Evolutionary conservation across 202 grass and related monocot species (phyloP), one percentile per base, ranked within the genome.

Genomic region (Hordeum pubiflorum): DNA sequence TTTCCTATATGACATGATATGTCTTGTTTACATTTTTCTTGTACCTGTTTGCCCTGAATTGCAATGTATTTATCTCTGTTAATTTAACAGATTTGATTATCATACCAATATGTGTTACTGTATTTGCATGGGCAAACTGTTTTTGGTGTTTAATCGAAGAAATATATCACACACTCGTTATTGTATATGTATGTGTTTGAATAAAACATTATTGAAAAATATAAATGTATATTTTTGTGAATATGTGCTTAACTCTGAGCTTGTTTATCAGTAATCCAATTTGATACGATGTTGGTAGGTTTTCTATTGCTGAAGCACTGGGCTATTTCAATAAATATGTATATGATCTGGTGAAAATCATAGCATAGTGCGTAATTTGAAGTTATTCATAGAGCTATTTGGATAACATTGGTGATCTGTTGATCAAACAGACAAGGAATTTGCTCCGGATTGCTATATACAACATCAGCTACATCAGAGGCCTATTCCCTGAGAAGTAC

Each of bases 391-490:
- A 21, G 21, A 48, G 13, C 48, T 74, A 23, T 18, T 68, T 63
- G 56, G 17, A 74, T 80, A 82, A 66, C 9, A 32, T 62, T 76
- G 61, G 58, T 87, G 44, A 37, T 71, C 15, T 37, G 69, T 83
- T 40, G 73, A 87, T 39, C 74, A 58, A 83, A 89, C 88, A 98
- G 95, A 98, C 92, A 38, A 91, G 95, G 75, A 98, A 98, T 84
- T 88, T 98, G 76, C 88, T 98, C 69, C 89, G 95, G 73, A 98
- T 98, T 63, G 95, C 95, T 29, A 95, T 98, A 84, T 95, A 94
- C 76, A 98, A 95, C 74, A 98, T 98, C 65, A 98, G 96, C 90
- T 98, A 95, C 75, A 98, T 98, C 73, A 89, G 96, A 84, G 96
- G 90, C 41, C 88, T 98, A 74, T 98, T 98, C 78, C 96, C 91